Percentiles rank a stretch among this genome's conserved stretches.
phyloP scores from a whole-genome alignment of 2,329 filamentous ascomycete genomes.

The Hymenoscyphus infarciens region DNA sequence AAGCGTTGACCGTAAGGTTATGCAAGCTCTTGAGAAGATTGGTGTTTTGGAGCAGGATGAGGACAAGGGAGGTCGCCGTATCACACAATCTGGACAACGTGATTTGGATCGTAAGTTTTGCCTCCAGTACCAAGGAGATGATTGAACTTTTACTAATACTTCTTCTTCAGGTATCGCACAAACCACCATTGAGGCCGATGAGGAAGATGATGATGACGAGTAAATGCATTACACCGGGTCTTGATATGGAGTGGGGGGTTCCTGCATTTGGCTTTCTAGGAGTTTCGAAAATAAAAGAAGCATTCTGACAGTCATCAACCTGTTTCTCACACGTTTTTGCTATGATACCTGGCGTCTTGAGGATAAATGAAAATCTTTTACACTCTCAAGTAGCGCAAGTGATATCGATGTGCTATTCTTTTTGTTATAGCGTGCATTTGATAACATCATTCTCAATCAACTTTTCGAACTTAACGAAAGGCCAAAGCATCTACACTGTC shows the following conservation, averaged over 20 bases:
- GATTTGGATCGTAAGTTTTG: conserved; percentile 78
- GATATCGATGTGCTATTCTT: background rate
- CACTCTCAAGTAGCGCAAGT: background rate
- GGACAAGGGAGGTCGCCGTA: conserved; percentile 97
- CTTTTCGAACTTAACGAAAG: background rate
- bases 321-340: conserved; percentile 1
- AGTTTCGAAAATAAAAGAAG: conserved; percentile 25
- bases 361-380: conserved; percentile 1
- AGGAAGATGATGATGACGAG: conserved; percentile 68
- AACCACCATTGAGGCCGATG: conserved; percentile 71
- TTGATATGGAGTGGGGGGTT: conserved; percentile 22
- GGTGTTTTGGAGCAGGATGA: conserved; percentile 96
- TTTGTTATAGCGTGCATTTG: no score
- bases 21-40: conserved; percentile 99
- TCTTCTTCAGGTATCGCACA: conserved; percentile 62
- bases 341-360: conserved; percentile 5
- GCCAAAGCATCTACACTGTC: no score
- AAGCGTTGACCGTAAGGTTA: conserved; percentile 93
- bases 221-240: conserved; percentile 42
- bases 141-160: conserved; percentile 20
- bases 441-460: background rate
- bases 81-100: conserved; percentile 97
- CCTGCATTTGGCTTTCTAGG: conserved; percentile 24
- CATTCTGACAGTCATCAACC: conserved; percentile 11
- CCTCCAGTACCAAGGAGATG: background rate